These are phyloP conservation scores for Cryptosporidium ryanae DNA, from an alignment of 169 alveolate genomes.

Conservation along the genomic window DNA sequence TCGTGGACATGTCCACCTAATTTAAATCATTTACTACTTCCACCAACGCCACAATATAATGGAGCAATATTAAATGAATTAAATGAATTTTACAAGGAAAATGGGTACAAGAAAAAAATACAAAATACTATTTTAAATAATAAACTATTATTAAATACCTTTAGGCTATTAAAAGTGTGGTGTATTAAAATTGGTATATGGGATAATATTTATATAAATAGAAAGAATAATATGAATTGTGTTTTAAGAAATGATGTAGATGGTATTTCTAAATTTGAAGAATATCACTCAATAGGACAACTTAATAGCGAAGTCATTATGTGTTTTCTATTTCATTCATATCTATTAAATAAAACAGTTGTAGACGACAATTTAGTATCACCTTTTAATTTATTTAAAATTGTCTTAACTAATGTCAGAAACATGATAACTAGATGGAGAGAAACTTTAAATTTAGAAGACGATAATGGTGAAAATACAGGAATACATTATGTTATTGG, in stretches of 20 bases:
- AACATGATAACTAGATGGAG: slow-evolving; percentile 35
- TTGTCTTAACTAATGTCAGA: slow-evolving; percentile 14
- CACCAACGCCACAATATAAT: slow-evolving; percentile 74
- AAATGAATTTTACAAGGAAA: not conserved
- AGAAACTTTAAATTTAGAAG: not conserved
- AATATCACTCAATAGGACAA: slow-evolving; percentile 21
- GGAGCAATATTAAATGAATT: slow-evolving; percentile 45
- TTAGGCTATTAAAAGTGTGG: slow-evolving; percentile 42
- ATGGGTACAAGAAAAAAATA: not conserved
- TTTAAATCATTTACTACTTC: slow-evolving; percentile 24
- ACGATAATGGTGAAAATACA: not conserved
- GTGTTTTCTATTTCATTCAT: slow-evolving; percentile 8
- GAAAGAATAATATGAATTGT: not conserved
- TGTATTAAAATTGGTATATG: slow-evolving; percentile 33
- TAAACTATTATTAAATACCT: not conserved
- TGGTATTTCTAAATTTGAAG: not conserved
- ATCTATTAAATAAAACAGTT: not conserved
- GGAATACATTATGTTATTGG: slow-evolving; percentile 46
- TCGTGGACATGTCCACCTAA: not conserved
- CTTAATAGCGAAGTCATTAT: slow-evolving; percentile 7
- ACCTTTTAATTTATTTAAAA: slow-evolving; percentile 31
- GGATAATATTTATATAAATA: not conserved
- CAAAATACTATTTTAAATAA: not conserved
- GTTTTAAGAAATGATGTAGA: not conserved
- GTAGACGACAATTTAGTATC: not conserved